Conservation (phyloP, 768 basidiomycete genomes). For the Mycena galopus region DNA sequence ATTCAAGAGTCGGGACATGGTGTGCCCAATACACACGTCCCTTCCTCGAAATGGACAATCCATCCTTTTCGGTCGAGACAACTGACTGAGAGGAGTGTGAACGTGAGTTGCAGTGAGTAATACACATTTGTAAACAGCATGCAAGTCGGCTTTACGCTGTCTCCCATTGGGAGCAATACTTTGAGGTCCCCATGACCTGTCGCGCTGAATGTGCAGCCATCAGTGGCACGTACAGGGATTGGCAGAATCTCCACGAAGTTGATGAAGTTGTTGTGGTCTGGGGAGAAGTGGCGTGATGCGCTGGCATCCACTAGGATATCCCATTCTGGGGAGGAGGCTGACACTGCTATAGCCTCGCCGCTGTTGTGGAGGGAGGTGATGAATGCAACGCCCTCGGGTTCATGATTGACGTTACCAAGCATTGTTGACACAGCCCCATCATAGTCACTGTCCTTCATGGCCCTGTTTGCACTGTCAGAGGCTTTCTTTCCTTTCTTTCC, state of each 20-base stretch:
- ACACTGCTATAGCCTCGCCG: neutral
- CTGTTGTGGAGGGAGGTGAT: neutral
- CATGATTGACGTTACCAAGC: neutral
- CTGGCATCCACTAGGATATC: conserved; percentile 24
- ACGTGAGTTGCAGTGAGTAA: conserved; percentile 20
- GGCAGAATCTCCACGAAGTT: conserved; percentile 12
- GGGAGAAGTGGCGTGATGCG: conserved; percentile 26
- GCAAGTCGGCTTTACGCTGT: conserved; percentile 5
- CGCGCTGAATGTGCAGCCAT: conserved; percentile 20
- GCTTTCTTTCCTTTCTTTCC: conserved; percentile 22
- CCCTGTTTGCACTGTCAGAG: conserved; percentile 17
- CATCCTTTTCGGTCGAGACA: conserved; percentile 7
- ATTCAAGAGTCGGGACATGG: conserved; percentile 5
- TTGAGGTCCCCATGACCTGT: conserved; percentile 8
- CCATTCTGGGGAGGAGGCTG: neutral
- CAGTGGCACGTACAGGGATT: conserved; percentile 10
- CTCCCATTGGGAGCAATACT: conserved; percentile 18
- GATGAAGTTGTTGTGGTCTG: conserved; percentile 9
- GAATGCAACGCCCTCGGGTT: neutral
- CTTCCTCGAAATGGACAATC: conserved; percentile 22
- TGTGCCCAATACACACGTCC: conserved; percentile 10
- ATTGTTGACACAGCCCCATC: neutral
- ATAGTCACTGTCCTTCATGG: conserved; percentile 19
- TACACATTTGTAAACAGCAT: conserved; percentile 2
- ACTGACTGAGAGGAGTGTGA: conserved; percentile 2